Evolutionary conservation across 2,329 filamentous ascomycete species (phyloP), one percentile per base, ranked within the genome.

Genomic region (Xylariales sp.): DNA sequence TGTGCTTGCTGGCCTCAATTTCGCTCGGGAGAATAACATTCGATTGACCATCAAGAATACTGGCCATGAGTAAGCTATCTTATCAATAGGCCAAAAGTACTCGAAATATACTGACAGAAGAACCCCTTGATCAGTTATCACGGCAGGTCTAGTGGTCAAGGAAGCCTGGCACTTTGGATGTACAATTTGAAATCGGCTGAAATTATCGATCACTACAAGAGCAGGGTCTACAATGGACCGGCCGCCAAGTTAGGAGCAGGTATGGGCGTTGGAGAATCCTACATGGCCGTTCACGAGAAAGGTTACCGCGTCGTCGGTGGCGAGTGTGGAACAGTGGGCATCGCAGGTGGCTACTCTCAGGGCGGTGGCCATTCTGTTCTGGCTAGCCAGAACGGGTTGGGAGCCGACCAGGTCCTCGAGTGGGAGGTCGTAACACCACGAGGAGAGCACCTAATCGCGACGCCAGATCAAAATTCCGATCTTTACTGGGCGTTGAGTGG

Each of bases 401-500:
- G 50, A 4, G 73, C 73, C 1, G 76, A 80, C 47, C 65, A 78
- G 31, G 63, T 69, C 0, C 55, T 80, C 1, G 59, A 67, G 38
- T 70, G 59, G 48, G 62, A 74, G 40, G 67, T 76, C 3, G 61
- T 80, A 4, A 68, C 65, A 5, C 64, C 62, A 0, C 43, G 48
- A n/a, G 73, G 74, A 2, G 32, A 57, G 13, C 46, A 63, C 13
- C 38, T 74, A 1, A 60, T 55, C 1, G 73, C 71, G 2, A 65
- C 59, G 3, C 62, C 55, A 0, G 50, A 55, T 1, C 33, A 67
- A 15, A 66, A 77, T 38, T 35, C 56, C 0, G 74, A 79, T 38
- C 59, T 79, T 2, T 78, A 72, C 53, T 81, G 74, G 74, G 75
- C 74, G 3, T 51, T 77, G 5, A 59, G 58, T 32, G 72, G 73